Evolutionary conservation across 495 filamentous ascomycete species (phyloP), one percentile per base, ranked within the genome.

Genomic region (Friedmanniomyces endolithicus): DNA sequence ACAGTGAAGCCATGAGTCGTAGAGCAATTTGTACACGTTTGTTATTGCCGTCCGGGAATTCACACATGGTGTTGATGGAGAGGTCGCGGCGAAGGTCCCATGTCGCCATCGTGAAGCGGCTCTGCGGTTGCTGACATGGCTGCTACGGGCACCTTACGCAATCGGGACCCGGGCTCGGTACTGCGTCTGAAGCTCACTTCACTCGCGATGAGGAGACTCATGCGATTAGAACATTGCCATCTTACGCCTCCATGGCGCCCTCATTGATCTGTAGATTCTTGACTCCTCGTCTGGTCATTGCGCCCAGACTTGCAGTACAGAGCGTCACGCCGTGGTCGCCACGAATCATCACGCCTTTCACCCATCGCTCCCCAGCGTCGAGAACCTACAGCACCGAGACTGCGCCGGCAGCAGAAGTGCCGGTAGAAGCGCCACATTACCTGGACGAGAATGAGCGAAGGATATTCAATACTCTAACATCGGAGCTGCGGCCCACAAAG

Each of bases 401-500:
- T 8, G 11, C 49, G 9, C 19, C 49, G 27, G 1, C 48, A 19
- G 49, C 53, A 31, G 50, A 65, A 43, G 65, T 74, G 2, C 77
- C 77, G 17, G 49, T 58, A 31, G 50, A 65, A 43, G 65, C 75
- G 2, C 77, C 77, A 20, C 74, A 73, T 46, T 69, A 78, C 58
- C 68, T 79, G 20, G 63, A 70, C 50, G 71, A 73, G 29, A 63
- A 65, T 40, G 77, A 80, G 58, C 57, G 64, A 24, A 59, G 68
- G 41, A 67, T 80, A 17, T 80, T 75, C 55, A 64, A 70, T 22
- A 73, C 71, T 40, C 63, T 80, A 40, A 70, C 61, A 39, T 62
- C 54, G 9, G 69, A 68, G 56, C 61, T 80, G 44, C 55, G 64
- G 23, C 72, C 74, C 17, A 64, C 56, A 22, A 66, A 63, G 50